Percentiles rank a stretch among this genome's conserved stretches.
Conservation (phyloP, 176 grass and related monocot species). For the Bonia amplexicaulis region DNA sequence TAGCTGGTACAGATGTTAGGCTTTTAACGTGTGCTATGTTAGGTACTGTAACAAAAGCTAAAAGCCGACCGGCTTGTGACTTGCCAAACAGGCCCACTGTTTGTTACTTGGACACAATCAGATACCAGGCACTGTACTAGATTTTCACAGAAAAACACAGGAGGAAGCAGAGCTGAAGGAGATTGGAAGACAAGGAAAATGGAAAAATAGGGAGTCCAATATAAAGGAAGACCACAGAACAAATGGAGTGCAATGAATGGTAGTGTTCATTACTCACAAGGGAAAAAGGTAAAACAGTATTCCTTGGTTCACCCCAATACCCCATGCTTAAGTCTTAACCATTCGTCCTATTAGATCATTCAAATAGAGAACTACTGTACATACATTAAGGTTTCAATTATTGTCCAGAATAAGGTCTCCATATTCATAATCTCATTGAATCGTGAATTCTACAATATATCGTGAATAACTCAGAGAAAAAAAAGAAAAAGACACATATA, state of each 20-base stretch:
- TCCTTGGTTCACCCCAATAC: background rate
- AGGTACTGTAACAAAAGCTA: too few species aligned
- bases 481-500: background rate
- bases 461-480: background rate
- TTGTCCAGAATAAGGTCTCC: background rate
- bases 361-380: background rate
- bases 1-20: too few species aligned
- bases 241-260: background rate
- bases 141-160: background rate
- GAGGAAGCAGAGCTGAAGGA: background rate
- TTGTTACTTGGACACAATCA: background rate
- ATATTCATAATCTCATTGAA: background rate
- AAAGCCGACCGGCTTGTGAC: too few species aligned
- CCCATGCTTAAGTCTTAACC: constrained; percentile 9
- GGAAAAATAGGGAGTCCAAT: background rate
- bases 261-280: background rate
- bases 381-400: background rate
- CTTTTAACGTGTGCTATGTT: too few species aligned
- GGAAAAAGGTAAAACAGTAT: background rate
- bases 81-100: too few species aligned
- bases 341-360: background rate
- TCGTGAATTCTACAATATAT: background rate
- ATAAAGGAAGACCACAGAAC: background rate
- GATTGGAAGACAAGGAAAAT: background rate
- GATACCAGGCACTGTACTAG: background rate